Evolutionary conservation across 2,329 filamentous ascomycete species (phyloP).

Genomic region (Salinomyces thailandicus): DNA sequence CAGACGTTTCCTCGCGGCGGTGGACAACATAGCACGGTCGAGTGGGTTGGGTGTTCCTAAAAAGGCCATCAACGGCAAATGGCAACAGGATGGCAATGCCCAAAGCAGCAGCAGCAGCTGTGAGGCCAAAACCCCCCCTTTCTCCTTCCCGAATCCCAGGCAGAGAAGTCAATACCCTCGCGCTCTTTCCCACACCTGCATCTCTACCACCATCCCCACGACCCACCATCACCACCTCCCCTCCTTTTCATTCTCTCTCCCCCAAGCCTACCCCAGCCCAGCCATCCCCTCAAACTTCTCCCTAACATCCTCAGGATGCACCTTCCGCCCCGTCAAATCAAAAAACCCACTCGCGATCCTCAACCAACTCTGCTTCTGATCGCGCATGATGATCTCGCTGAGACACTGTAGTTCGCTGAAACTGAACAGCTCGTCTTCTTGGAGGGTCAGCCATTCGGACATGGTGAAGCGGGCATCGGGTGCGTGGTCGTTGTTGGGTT

Average conservation of each 20-base stretch:
- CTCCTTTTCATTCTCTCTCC: background rate
- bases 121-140: too few relatives aligned
- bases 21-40: too few relatives aligned
- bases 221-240: background rate
- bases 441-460: constrained; percentile 20
- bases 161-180: background rate
- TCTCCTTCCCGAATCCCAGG: background rate
- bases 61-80: too few relatives aligned
- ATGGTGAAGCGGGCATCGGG: constrained; percentile 22
- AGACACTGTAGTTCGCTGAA: constrained; percentile 33
- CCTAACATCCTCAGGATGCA: constrained; percentile 35
- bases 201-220: background rate
- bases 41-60: too few relatives aligned
- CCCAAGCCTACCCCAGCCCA: background rate
- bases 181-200: background rate
- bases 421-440: constrained; percentile 27
- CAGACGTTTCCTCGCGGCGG: too few relatives aligned
- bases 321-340: constrained; percentile 38
- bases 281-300: constrained; percentile 30
- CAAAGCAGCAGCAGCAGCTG: too few relatives aligned
- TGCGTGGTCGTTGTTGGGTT: constrained; percentile 6
- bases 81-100: too few relatives aligned
- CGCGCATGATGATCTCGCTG: constrained; percentile 34
- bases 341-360: constrained; percentile 38
- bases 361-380: constrained; percentile 35